Evolutionary conservation across 2,329 filamentous ascomycete genomes (phyloP), one percentile per base, ranked within the genome.

Genomic region (Kalmusia sp.): DNA sequence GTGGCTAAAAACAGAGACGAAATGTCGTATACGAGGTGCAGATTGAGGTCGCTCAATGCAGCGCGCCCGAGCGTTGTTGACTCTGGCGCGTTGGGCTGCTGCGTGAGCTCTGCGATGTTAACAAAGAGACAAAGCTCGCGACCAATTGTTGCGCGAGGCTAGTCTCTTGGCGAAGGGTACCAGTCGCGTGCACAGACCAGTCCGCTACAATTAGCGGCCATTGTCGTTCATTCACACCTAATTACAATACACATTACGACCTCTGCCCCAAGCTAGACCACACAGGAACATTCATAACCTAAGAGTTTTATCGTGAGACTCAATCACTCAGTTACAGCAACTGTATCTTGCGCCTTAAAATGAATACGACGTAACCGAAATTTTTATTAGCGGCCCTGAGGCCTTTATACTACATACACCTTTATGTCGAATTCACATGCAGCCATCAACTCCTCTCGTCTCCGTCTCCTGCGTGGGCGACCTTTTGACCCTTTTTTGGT

Each of bases 311-410:
- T n/a, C n/a, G n/a, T n/a, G n/a, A n/a, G n/a, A n/a, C n/a, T n/a
- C n/a, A n/a, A n/a, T n/a, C n/a, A n/a, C n/a, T n/a, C n/a, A n/a
- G n/a, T n/a, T n/a, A n/a, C n/a, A n/a, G n/a, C n/a, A n/a, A n/a
- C n/a, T n/a, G n/a, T n/a, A n/a, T n/a, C n/a, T n/a, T n/a, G n/a
- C n/a, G n/a, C n/a, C n/a, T n/a, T n/a, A n/a, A n/a, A n/a, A n/a
- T n/a, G n/a, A n/a, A 31, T 56, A 22, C 37, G 34, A 45, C 41
- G 12, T n/a, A n/a, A 43, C 41, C 41, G 41, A 45, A 22, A 45
- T 45, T 7, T 45, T 45, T 45, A 33, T 31, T 33, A 21, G 28
- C 25, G 41, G 28, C 28, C 41, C 28, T 7, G 19, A 25, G 41
- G 19, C 27, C 28, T 15, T 33, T 33, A 6, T 33, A 30, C 17